A percentile compares a stretch with the other conserved stretches of the same genome.
phyloP scores from a whole-genome alignment of 2,329 filamentous ascomycete genomes.

The Colletotrichum cuscutae region DNA sequence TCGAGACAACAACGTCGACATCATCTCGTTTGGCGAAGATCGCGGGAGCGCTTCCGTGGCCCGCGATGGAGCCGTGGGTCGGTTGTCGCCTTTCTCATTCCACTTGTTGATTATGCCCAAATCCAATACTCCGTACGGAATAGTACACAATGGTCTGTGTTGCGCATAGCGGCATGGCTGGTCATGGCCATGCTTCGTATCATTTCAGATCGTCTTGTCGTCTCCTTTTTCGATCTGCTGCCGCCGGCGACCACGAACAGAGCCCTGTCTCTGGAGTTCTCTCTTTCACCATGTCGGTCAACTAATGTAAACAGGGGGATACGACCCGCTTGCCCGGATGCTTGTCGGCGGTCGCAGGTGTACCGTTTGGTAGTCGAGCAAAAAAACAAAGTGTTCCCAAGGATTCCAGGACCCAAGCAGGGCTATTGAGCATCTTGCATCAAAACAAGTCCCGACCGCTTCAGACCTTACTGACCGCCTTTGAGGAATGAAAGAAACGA shows the following conservation, averaged over 20 bases:
- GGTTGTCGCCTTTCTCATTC: background rate
- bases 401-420: background rate
- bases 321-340: conserved; percentile 2
- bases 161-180: background rate
- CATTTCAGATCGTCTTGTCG: background rate
- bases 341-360: background rate
- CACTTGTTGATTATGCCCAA: background rate
- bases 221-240: conserved; percentile 8
- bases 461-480: background rate
- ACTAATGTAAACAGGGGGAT: background rate
- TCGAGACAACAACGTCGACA: conserved; percentile 7
- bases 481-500: background rate
- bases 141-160: background rate
- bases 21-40: conserved; percentile 27
- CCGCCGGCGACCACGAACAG: background rate
- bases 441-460: conserved; percentile 10
- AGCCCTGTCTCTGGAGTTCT: background rate
- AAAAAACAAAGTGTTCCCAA: background rate
- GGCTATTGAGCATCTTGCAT: background rate
- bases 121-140: background rate
- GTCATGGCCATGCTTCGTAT: background rate
- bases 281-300: background rate
- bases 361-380: background rate
- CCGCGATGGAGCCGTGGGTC: background rate
- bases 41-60: conserved; percentile 10